A percentile compares a stretch with the other conserved stretches of the same genome.
Evolutionary conservation across 495 filamentous ascomycete species (phyloP).

Genomic region (Penicillium psychrofluorescens): DNA sequence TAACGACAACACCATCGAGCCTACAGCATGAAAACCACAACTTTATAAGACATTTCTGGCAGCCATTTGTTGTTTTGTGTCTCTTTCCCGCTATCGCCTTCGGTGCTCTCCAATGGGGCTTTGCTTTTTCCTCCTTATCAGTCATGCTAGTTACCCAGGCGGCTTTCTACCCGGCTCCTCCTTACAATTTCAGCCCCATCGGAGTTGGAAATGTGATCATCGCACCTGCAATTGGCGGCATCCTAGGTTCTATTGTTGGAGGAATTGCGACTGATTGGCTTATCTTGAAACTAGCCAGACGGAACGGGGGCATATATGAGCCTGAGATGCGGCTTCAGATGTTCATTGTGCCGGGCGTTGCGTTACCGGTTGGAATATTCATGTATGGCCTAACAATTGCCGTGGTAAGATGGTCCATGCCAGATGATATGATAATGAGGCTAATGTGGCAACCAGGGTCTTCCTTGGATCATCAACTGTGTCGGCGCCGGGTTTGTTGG

Average conservation of each 20-base stretch:
- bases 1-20: too few species aligned
- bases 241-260: slow-evolving; percentile 21
- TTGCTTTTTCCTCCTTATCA: slow-evolving; percentile 15
- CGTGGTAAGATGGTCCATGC: too few species aligned
- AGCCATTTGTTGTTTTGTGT: slow-evolving; percentile 14
- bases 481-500: background rate
- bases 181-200: slow-evolving; percentile 29
- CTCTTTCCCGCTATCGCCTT: slow-evolving; percentile 26
- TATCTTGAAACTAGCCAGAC: slow-evolving; percentile 19
- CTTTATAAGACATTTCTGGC: too few species aligned
- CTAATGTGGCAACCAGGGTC: too few species aligned
- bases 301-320: slow-evolving; percentile 29
- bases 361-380: slow-evolving; percentile 8
- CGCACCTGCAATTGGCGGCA: slow-evolving; percentile 23
- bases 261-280: slow-evolving; percentile 26
- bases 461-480: too few species aligned
- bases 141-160: slow-evolving; percentile 18
- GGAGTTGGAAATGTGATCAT: slow-evolving; percentile 26
- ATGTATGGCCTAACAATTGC: slow-evolving; percentile 9
- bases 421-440: too few species aligned
- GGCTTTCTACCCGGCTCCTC: slow-evolving; percentile 17
- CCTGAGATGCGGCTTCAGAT: slow-evolving; percentile 28
- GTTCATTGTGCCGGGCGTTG: slow-evolving; percentile 4
- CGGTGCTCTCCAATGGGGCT: slow-evolving; percentile 21
- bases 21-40: too few species aligned